Percentiles rank a stretch among this genome's conserved stretches.
Evolutionary conservation across 345 rosid genomes (phyloP).

Genomic region (Arabis hirsuta): DNA sequence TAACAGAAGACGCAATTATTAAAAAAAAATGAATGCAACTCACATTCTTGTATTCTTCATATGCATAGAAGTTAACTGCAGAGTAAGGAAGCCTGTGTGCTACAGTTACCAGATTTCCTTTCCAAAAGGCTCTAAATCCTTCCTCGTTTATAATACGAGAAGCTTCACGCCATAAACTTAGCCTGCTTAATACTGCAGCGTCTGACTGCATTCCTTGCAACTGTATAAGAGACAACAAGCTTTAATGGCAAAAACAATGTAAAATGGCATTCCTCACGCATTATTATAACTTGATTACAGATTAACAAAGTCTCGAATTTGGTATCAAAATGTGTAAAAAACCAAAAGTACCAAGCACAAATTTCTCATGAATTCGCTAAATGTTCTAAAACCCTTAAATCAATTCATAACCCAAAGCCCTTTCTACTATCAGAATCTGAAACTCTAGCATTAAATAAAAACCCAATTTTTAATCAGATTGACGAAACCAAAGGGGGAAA

Average conservation of each 20-base stretch:
- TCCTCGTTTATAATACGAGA: constrained; percentile 81
- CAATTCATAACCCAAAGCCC: constrained; percentile 9
- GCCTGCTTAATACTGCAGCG: constrained; percentile 60
- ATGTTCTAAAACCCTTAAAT: background rate
- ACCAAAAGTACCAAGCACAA: background rate
- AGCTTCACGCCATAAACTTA: constrained; percentile 82
- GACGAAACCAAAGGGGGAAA: background rate
- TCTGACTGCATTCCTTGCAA: constrained; percentile 97
- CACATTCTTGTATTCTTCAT: constrained; percentile 74
- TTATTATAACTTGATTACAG: background rate
- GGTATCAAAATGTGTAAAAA: constrained; percentile 15
- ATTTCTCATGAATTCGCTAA: background rate
- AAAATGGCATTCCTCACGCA: background rate
- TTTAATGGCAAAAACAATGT: background rate
- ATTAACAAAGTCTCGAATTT: constrained; percentile 2
- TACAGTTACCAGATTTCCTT: constrained; percentile 88
- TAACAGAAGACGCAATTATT: background rate
- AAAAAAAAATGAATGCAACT: constrained; percentile 28
- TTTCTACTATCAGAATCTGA: background rate
- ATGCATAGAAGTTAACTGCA: constrained; percentile 79
- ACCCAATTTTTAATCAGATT: background rate
- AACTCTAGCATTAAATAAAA: background rate
- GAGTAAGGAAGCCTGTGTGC: constrained; percentile 94
- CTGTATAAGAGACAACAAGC: constrained; percentile 56
- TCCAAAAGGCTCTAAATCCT: constrained; percentile 97